These are phyloP conservation scores for Gracilaria gracilis DNA, from an alignment of 23 red algal genomes.

Conservation along the genomic window DNA sequence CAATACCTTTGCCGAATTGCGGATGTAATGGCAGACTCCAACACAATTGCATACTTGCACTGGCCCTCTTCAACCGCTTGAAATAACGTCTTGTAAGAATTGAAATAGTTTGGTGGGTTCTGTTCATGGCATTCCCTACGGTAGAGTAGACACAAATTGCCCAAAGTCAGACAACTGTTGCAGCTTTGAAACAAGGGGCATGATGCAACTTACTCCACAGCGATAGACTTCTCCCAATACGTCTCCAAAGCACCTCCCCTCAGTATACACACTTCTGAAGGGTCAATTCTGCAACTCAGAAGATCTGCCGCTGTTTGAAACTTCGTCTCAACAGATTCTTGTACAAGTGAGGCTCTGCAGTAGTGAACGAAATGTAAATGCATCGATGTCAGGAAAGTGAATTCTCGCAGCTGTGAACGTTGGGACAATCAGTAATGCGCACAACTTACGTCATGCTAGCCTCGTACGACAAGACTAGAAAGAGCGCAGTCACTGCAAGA, in stretches of 20 bases:
- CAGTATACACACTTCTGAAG: conserved; percentile 35
- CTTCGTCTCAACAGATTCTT: conserved; percentile 5
- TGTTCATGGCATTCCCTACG: too few species aligned
- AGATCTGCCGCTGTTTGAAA: conserved; percentile 15
- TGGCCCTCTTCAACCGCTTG: neutral
- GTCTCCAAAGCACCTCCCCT: conserved; percentile 41
- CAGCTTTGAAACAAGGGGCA: too few species aligned
- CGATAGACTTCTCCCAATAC: conserved; percentile 25
- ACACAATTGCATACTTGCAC: neutral
- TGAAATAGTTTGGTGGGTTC: neutral
- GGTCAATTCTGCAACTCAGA: conserved; percentile 1
- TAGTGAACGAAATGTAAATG: neutral
- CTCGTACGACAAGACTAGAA: conserved; percentile 48
- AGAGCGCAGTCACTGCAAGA: conserved; percentile 24
- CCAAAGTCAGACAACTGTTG: too few species aligned
- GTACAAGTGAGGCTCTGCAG: conserved; percentile 37
- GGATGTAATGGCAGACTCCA: neutral
- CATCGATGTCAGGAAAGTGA: too few species aligned
- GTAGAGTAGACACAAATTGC: too few species aligned
- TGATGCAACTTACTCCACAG: neutral
- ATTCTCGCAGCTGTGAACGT: too few species aligned
- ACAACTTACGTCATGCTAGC: conserved; percentile 51
- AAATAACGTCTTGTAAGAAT: neutral
- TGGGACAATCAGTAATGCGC: neutral
- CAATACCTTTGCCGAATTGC: neutral